These are phyloP conservation scores for Coemansia sp. DNA, from an alignment of 192 early-diverging fungal species.

Conservation along the genomic window DNA sequence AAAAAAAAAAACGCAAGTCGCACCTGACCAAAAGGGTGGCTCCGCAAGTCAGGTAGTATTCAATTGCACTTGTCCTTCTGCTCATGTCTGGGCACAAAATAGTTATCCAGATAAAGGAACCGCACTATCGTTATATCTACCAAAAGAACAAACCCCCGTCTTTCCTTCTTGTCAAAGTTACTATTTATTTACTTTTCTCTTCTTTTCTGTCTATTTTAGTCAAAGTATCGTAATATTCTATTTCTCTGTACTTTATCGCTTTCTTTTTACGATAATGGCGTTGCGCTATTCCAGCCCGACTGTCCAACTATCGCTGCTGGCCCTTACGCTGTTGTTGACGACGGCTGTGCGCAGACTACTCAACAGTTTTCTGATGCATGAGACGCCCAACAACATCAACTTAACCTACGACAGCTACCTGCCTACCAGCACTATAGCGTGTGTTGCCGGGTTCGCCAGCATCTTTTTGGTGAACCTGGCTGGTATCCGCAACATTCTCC, in stretches of 20 bases:
- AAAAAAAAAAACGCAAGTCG: conserved; percentile 3
- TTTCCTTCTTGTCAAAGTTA: not conserved
- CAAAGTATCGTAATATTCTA: no score
- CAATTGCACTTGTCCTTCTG: not conserved
- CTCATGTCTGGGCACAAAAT: not conserved
- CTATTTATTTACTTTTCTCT: not conserved
- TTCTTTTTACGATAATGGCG: not conserved
- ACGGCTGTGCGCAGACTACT: conserved; percentile 24
- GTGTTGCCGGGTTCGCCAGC: conserved; percentile 21
- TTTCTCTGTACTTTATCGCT: not conserved
- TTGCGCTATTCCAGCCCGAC: conserved; percentile 30
- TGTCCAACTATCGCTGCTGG: conserved; percentile 26
- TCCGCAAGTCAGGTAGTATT: not conserved
- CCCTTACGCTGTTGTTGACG: conserved; percentile 19
- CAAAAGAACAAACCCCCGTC: not conserved
- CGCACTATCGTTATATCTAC: not conserved
- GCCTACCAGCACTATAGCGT: conserved; percentile 28
- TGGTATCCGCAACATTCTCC: conserved; percentile 24
- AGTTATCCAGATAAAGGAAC: not conserved
- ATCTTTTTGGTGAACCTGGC: conserved; percentile 33
- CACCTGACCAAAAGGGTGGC: not conserved
- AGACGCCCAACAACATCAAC: conserved; percentile 26
- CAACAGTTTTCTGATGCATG: conserved; percentile 20
- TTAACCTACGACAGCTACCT: conserved; percentile 25
- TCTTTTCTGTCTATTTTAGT: not conserved